These are phyloP conservation scores for Cynara cardunculus DNA, from an alignment of 129 eudicot genomes.

Conservation along the genomic window DNA sequence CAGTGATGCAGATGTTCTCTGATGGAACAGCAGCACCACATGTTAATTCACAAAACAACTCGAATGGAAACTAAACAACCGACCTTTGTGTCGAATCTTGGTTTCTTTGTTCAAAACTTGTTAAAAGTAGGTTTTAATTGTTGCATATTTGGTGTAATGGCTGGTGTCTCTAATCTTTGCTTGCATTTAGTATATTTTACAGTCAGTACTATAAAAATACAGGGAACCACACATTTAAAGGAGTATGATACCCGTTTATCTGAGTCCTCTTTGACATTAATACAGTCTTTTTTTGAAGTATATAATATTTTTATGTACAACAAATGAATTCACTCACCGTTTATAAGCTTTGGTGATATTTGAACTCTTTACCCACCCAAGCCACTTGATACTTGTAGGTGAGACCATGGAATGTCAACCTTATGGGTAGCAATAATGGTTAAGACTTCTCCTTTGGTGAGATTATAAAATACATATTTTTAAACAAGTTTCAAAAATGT, in stretches of 20 bases:
- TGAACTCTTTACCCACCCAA: background rate
- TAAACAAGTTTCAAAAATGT: too few species aligned
- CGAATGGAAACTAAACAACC: constrained; percentile 32
- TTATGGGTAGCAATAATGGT: too few species aligned
- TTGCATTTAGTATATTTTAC: background rate
- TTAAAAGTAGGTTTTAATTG: constrained; percentile 2
- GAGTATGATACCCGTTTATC: background rate
- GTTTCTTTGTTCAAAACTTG: background rate
- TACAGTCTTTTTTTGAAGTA: background rate
- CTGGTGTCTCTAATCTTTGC: background rate
- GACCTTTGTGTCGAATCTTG: background rate
- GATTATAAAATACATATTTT: too few species aligned
- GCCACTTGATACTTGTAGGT: too few species aligned
- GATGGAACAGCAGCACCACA: constrained; percentile 40
- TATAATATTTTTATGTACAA: background rate
- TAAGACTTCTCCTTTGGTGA: too few species aligned
- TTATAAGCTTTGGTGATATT: background rate
- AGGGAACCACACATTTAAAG: constrained; percentile 1
- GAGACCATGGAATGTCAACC: too few species aligned
- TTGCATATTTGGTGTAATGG: constrained; percentile 5
- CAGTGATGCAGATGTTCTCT: constrained; percentile 61
- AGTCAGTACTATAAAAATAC: background rate
- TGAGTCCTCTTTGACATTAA: background rate
- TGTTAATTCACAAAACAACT: constrained; percentile 26
- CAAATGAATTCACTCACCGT: background rate